Percentiles rank a stretch among this genome's conserved stretches.
Evolutionary conservation across 331 rosid genomes (phyloP).

Genomic region (Pyrus hybrid): DNA sequence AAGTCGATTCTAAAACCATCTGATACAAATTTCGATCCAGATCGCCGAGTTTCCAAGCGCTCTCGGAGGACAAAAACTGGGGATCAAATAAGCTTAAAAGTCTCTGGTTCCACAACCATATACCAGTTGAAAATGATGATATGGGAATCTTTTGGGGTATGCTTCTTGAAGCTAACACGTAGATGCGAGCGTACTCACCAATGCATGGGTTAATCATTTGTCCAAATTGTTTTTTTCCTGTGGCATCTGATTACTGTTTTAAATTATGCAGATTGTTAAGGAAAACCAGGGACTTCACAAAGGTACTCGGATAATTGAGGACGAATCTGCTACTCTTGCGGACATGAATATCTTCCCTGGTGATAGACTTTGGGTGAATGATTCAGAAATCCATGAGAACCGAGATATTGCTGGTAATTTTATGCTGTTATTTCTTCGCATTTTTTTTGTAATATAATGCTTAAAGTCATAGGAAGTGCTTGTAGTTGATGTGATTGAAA

Average conservation of each 20-base stretch:
- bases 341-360: slow-evolving; percentile 87
- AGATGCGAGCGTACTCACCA: not conserved
- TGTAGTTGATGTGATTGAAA: too few relatives aligned
- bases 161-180: slow-evolving; percentile 18
- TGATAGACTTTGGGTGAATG: slow-evolving; percentile 85
- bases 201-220: not conserved
- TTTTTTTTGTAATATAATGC: not conserved
- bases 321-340: slow-evolving; percentile 69
- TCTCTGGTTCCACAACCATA: slow-evolving; percentile 80
- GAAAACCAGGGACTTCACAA: slow-evolving; percentile 93
- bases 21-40: slow-evolving; percentile 65
- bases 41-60: slow-evolving; percentile 87
- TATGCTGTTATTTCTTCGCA: not conserved
- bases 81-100: slow-evolving; percentile 62
- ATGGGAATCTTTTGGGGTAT: slow-evolving; percentile 99
- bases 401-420: slow-evolving; percentile 94
- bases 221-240: not conserved
- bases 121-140: slow-evolving; percentile 98
- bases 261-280: slow-evolving; percentile 68
- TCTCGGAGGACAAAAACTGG: slow-evolving; percentile 75
- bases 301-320: slow-evolving; percentile 63
- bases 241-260: slow-evolving; percentile 5
- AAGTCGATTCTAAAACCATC: slow-evolving; percentile 78
- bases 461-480: not conserved
- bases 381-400: slow-evolving; percentile 88